Evolutionary conservation across 164 flowering plant genomes (phyloP).

Genomic region (Macadamia integrifolia): DNA sequence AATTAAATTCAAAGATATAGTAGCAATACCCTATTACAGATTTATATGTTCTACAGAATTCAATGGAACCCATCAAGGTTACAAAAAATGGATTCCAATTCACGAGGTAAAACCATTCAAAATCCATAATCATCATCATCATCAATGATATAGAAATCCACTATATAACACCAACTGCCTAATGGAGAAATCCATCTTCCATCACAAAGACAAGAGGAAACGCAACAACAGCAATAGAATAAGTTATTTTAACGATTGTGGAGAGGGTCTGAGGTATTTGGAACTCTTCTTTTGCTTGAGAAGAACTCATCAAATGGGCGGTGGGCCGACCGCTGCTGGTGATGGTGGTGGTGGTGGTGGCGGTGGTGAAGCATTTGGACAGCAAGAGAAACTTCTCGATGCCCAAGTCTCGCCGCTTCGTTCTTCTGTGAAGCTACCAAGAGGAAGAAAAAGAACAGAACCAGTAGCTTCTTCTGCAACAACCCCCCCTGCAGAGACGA

Average conservation of each 20-base stretch:
- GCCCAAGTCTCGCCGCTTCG: slow-evolving; percentile 1
- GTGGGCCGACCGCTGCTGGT: background rate
- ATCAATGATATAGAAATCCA: background rate
- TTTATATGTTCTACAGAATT: background rate
- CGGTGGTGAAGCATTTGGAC: background rate
- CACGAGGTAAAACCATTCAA: slow-evolving; percentile 7
- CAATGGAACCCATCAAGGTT: background rate
- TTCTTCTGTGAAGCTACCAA: slow-evolving; percentile 19
- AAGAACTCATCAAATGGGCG: slow-evolving; percentile 20
- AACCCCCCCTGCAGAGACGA: slow-evolving; percentile 10
- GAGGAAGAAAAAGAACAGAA: slow-evolving; percentile 20
- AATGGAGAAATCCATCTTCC: background rate
- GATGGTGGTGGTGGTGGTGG: background rate
- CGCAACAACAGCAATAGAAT: background rate
- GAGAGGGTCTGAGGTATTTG: slow-evolving; percentile 52
- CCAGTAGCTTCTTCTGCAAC: slow-evolving; percentile 19
- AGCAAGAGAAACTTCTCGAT: background rate
- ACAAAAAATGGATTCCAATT: slow-evolving; percentile 10
- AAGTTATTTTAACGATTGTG: slow-evolving; percentile 40
- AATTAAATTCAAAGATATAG: too few relatives aligned
- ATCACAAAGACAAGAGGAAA: background rate
- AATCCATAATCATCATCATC: background rate
- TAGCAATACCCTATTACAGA: too few relatives aligned
- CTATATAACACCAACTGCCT: background rate
- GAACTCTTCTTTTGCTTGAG: slow-evolving; percentile 46